These are phyloP conservation scores for Fusarium devonianum DNA, from an alignment of 2,329 filamentous ascomycete species.

Conservation along the genomic window DNA sequence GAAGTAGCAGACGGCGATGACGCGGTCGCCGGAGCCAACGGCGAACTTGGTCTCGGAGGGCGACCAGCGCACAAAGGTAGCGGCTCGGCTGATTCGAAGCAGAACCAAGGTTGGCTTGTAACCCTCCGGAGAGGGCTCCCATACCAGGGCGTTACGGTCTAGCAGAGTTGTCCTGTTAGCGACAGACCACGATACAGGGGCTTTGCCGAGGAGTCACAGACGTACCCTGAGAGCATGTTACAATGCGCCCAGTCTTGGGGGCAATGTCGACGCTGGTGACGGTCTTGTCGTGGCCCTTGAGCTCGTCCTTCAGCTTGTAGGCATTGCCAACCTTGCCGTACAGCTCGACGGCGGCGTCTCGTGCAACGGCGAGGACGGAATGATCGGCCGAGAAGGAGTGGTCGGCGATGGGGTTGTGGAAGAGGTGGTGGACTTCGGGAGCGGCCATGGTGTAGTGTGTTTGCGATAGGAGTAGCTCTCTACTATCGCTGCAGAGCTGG, in stretches of 20 bases:
- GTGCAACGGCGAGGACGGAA: conserved; percentile 85
- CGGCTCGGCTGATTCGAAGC: conserved; percentile 94
- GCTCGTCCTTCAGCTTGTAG: conserved; percentile 87
- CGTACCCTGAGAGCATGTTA: conserved; percentile 93
- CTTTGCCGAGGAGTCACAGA: conserved; percentile 4
- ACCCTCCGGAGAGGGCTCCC: conserved; percentile 89
- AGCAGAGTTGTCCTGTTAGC: conserved; percentile 12
- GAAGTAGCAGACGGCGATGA: conserved; percentile 98
- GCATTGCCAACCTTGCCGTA: conserved; percentile 76
- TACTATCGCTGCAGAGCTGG: conserved; percentile 72
- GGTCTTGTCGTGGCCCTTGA: conserved; percentile 96
- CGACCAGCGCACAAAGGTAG: conserved; percentile 96
- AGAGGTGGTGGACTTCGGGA: conserved; percentile 94
- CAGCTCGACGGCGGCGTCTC: conserved; percentile 89
- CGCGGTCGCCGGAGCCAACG: conserved; percentile 91
- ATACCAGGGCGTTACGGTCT: conserved; percentile 98
- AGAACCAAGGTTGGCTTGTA: conserved; percentile 98
- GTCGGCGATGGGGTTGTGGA: conserved; percentile 95
- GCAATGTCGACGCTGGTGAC: conserved; percentile 97
- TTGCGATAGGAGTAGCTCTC: conserved; percentile 76
- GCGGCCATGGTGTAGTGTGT: conserved; percentile 70
- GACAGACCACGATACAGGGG: neutral
- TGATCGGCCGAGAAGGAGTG: conserved; percentile 97
- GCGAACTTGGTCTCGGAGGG: conserved; percentile 97
- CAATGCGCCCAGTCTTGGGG: conserved; percentile 87